Base-by-base conservation (phyloP, 2,329 filamentous ascomycete species). In the Fusarium sp. region DNA sequence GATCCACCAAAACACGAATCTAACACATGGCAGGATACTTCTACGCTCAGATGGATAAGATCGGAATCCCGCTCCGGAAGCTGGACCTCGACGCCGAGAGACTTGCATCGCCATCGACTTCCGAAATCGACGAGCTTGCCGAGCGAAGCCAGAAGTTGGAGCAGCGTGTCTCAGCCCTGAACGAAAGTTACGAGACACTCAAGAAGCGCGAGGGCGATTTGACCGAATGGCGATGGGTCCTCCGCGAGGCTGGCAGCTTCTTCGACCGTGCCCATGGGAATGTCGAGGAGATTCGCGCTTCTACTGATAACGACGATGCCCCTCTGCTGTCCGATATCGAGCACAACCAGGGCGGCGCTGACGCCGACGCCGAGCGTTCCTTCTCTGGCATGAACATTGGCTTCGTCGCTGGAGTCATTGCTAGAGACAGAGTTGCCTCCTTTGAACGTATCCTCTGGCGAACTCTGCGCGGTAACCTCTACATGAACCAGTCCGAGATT, bases 401-500 rank as follows among this genome's bases (percentile, higher is more conserved):
- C 11, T 99, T 99, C 75, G 95, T 99, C 52, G 92, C 96, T 54
- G 96, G 96, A 80, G 96, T 98, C 73, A 98, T 99, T 73, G 88
- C 92, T 36, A 89, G 96, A 54, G 95, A 98, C 76, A 90, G 95
- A 49, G 95, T 99, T 63, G 94, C 91, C 15, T 92, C 95, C 25
- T 99, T 99, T 77, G 96, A 99, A 83, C 91, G 96, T 61, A 99
- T 99, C 72, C 85, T 99, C 50, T 99, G 96, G 96, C 90, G 96
- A 75, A 97, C 96, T 1, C 88, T 99, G 40, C 93, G 96, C 79
- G 96, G 96, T 75, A 99, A 99, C 80, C 84, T 99, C 67, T 99
- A 98, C 86, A 99, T 99, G 96, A 99, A 99, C 82, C 96, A 99
- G 84, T 95, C 95, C 39, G 96, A 99, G 84, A 99, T 99, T 66